These are phyloP conservation scores for Leucocoprinus leucothites DNA, from an alignment of 768 basidiomycete species.

Conservation along the genomic window DNA sequence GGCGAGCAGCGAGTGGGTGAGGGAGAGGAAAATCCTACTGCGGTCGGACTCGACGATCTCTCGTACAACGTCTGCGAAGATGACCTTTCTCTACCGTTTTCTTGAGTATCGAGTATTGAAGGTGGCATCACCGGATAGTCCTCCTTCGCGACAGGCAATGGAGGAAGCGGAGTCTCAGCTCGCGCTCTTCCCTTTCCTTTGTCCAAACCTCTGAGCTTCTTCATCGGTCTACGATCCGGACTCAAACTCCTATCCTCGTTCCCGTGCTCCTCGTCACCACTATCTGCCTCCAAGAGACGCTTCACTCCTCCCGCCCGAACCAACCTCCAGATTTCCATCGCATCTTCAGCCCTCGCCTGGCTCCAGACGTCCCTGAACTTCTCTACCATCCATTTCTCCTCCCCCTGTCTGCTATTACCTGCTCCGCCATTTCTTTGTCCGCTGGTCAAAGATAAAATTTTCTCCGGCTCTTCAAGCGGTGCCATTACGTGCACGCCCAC, in stretches of 20 bases:
- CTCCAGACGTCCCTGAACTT: not conserved
- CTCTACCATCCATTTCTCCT: not conserved
- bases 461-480: not conserved
- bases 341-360: not conserved
- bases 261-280: not conserved
- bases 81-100: not conserved
- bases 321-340: not conserved
- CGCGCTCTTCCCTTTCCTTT: not conserved
- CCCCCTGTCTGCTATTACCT: too few species aligned
- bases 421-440: not conserved
- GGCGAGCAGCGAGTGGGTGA: too few species aligned
- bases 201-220: not conserved
- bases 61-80: not conserved
- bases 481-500: not conserved
- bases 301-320: not conserved
- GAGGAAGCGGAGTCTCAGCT: not conserved
- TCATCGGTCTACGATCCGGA: not conserved
- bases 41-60: too few species aligned
- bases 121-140: constrained; percentile 2
- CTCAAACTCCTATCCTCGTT: not conserved
- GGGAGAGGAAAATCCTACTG: too few species aligned
- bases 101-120: not conserved
- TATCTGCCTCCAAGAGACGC: not conserved
- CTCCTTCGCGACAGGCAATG: not conserved
- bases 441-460: not conserved